Base-by-base conservation (phyloP, 352 stramenopile genomes). In the Globisporangium spiculum region DNA sequence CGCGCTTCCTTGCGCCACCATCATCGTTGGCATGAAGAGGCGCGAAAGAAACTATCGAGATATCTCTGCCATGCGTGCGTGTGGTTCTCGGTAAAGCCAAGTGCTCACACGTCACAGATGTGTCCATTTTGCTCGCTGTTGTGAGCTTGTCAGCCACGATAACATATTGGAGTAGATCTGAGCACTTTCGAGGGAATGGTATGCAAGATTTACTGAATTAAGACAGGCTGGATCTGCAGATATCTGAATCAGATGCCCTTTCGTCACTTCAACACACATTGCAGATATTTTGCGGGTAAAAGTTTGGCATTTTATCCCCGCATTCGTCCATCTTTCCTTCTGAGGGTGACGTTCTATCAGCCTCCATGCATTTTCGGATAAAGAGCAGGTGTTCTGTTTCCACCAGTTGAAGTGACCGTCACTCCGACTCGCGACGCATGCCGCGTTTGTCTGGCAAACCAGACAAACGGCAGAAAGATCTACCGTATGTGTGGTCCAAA, bases 331-430 rank as follows among this genome's bases (percentile, higher is more conserved):
- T 32, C 30, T 32, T 32, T 32, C 30, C 4, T 32, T 32, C 30
- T 32, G 30, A 32, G 30, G 36, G 36, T 18, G 36, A 44, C 36
- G 2, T 44, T 44, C 36, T 10, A 18, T 41, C 36, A 44, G 30
- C 36, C 8, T 0, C 36, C 36, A 44, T 44, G 36, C 10, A 16
- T 44, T 44, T 44, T 44, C 2, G 14, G 10, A 44, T 5, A 44
- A 44, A 44, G 36, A 44, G 36, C 10, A 44, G 36, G 36, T 44
- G 30, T 32, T 44, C 10, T 44, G 9, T 44, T 38, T 14, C 36
- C 36, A 18, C 36, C 36, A 60, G 34, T 60, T 67, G 61, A 67
- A 67, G 61, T 67, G 46, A 60, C 50, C 61, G 34, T 67, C 32
- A 44, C 22, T 60, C 50, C 32, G 2, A 12, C 38, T 12, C 12